Conservation (phyloP, 148 eudicot genomes). For the Camellia sinensis region DNA sequence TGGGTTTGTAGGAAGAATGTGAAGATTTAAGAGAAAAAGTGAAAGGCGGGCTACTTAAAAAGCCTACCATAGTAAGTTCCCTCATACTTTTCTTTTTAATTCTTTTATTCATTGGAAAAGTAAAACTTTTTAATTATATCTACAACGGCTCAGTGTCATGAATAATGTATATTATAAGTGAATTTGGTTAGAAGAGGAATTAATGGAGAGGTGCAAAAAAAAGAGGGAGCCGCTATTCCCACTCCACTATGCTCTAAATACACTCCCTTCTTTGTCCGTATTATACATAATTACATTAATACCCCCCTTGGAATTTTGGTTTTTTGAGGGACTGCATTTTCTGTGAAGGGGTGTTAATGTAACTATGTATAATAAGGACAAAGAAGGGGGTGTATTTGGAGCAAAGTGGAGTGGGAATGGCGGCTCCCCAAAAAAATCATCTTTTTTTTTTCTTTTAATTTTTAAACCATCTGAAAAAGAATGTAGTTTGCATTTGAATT, state of each 20-base stretch:
- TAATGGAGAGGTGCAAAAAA: too few species aligned
- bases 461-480: background rate
- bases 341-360: too few species aligned
- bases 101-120: background rate
- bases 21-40: slow-evolving; percentile 44
- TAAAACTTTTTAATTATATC: background rate
- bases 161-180: background rate
- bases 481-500: background rate
- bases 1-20: slow-evolving; percentile 55
- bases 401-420: too few species aligned
- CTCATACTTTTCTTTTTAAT: background rate
- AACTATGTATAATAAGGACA: too few species aligned
- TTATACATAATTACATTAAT: too few species aligned
- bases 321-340: too few species aligned
- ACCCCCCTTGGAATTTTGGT: too few species aligned
- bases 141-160: background rate
- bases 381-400: too few species aligned
- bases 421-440: too few species aligned
- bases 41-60: slow-evolving; percentile 45
- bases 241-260: too few species aligned
- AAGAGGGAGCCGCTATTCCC: too few species aligned
- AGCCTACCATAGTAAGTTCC: slow-evolving; percentile 59
- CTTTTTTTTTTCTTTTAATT: background rate
- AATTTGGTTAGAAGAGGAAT: background rate
- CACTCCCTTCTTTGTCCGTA: too few species aligned